Conservation (phyloP, 805 yeast genomes). For the Metschnikowia bowlesiae region DNA sequence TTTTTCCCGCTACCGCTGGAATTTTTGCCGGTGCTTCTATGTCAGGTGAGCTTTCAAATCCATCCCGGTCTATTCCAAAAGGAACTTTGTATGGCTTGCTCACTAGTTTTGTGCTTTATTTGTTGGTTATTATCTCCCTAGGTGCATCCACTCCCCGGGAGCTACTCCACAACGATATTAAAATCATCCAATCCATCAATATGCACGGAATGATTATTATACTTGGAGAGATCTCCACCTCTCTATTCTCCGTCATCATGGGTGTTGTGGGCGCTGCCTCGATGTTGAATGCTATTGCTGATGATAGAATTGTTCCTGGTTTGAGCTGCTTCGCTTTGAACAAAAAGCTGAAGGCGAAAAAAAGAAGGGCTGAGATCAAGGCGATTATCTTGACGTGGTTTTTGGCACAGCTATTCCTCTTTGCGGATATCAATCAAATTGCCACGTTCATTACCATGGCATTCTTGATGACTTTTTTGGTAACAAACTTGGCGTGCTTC, state of each 20-base stretch:
- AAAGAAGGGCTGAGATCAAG: slow-evolving; percentile 52
- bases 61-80: slow-evolving; percentile 83
- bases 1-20: slow-evolving; percentile 98
- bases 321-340: slow-evolving; percentile 45
- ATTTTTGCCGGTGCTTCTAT: slow-evolving; percentile 97
- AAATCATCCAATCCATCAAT: slow-evolving; percentile 79
- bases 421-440: slow-evolving; percentile 88
- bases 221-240: slow-evolving; percentile 88
- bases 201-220: slow-evolving; percentile 63
- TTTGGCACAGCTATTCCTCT: slow-evolving; percentile 76
- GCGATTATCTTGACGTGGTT: slow-evolving; percentile 76
- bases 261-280: slow-evolving; percentile 96
- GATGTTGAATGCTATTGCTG: slow-evolving; percentile 84
- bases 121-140: slow-evolving; percentile 75
- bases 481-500: slow-evolving; percentile 91
- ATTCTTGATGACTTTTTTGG: slow-evolving; percentile 90
- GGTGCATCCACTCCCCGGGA: slow-evolving; percentile 79
- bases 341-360: slow-evolving; percentile 38
- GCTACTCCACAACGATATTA: slow-evolving; percentile 71
- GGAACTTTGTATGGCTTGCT: slow-evolving; percentile 88
- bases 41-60: slow-evolving; percentile 89
- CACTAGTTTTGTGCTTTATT: slow-evolving; percentile 72
- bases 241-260: slow-evolving; percentile 88
- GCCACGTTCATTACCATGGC: slow-evolving; percentile 98
- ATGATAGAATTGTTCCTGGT: slow-evolving; percentile 85